Conservation (phyloP, 164 flowering plant genomes). For the Paratinospora sagittata region DNA sequence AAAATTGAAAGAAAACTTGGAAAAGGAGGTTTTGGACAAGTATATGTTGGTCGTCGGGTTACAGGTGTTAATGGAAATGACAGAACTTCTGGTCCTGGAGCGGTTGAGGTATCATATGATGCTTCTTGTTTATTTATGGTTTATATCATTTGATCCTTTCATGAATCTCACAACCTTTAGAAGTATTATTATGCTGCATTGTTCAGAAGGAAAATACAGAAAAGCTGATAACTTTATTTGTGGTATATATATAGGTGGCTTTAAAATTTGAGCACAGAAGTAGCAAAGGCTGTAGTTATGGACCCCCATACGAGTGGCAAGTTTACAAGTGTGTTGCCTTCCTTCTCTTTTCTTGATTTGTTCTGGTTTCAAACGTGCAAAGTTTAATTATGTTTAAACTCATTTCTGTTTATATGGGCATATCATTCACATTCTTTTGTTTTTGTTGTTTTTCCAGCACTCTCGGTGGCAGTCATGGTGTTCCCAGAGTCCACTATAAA, state of each 20-base stretch:
- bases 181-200: no score
- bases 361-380: no score
- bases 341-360: background rate
- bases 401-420: background rate
- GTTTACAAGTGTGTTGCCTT: slow-evolving; percentile 56
- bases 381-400: no score
- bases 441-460: slow-evolving; percentile 37
- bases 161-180: background rate
- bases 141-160: background rate
- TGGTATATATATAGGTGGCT: slow-evolving; percentile 48
- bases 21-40: slow-evolving; percentile 94
- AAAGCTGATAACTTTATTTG: background rate
- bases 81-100: slow-evolving; percentile 47
- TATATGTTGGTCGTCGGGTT: slow-evolving; percentile 70
- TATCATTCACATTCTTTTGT: background rate
- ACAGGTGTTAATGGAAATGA: slow-evolving; percentile 31
- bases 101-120: slow-evolving; percentile 48
- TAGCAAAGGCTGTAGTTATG: slow-evolving; percentile 86
- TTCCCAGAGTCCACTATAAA: slow-evolving; percentile 72
- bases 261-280: slow-evolving; percentile 78
- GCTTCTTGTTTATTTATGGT: background rate
- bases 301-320: slow-evolving; percentile 92
- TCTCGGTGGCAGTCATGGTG: slow-evolving; percentile 87
- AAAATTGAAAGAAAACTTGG: slow-evolving; percentile 68
- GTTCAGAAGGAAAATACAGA: background rate